Evolutionary conservation across 768 basidiomycete species (phyloP).

Genomic region (Lactarius vividus): DNA sequence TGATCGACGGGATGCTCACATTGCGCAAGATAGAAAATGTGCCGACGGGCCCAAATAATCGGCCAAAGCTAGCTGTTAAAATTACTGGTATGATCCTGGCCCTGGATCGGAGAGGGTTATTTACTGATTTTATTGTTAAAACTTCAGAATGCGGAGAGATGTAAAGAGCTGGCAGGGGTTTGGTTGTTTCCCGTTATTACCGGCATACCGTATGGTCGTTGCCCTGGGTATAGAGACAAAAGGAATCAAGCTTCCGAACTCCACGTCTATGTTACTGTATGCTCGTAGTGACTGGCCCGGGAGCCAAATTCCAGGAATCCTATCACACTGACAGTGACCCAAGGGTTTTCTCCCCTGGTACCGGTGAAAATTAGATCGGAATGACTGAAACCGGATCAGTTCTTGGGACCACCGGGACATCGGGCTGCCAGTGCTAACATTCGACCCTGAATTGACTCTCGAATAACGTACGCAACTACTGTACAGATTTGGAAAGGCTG

Average conservation of each 20-base stretch:
- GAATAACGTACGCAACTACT: not conserved
- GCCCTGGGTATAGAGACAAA: not conserved
- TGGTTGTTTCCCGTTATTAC: not conserved
- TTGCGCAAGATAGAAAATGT: constrained; percentile 96
- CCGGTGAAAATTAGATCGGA: not conserved
- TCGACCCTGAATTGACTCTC: not conserved
- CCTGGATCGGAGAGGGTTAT: too few species aligned
- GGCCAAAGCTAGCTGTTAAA: constrained; percentile 86
- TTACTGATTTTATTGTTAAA: not conserved
- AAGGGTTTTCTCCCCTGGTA: not conserved
- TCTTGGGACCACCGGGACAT: not conserved
- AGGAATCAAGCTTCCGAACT: not conserved
- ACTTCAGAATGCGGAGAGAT: constrained; percentile 41
- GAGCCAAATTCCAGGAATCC: constrained; percentile 4
- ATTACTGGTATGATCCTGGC: constrained; percentile 62
- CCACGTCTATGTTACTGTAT: not conserved
- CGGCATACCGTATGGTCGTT: not conserved
- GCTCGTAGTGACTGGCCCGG: not conserved
- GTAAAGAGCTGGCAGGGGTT: constrained; percentile 27
- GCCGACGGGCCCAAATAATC: constrained; percentile 84
- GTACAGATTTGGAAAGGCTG: not conserved
- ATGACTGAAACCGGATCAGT: not conserved
- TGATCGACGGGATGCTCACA: constrained; percentile 92
- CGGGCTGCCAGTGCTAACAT: not conserved
- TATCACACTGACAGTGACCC: too few species aligned